A percentile compares a stretch with the other conserved stretches of the same genome.
Evolutionary conservation across 768 basidiomycete species (phyloP).

Genomic region (Cystobasidium tubakii): DNA sequence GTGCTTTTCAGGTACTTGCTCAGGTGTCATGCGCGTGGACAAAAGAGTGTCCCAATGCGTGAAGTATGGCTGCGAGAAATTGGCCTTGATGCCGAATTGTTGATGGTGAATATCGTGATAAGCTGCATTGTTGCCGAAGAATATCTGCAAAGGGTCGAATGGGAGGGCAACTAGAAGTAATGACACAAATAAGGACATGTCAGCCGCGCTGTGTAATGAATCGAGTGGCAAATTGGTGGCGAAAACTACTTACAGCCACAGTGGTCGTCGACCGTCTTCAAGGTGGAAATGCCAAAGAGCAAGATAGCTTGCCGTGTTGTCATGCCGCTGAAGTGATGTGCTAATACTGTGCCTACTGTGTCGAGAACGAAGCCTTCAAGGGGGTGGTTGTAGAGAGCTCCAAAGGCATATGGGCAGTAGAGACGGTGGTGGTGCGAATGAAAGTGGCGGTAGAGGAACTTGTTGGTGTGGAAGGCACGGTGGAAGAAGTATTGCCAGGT

Average conservation of each 20-base stretch:
- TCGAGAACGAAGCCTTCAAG: conserved; percentile 89
- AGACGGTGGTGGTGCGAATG: conserved; percentile 93
- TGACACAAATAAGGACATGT: conserved; percentile 58
- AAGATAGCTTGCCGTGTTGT: conserved; percentile 74
- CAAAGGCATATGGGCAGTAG: conserved; percentile 94
- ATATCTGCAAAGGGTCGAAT: conserved; percentile 81
- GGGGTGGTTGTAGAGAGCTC: conserved; percentile 95
- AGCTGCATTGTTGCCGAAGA: conserved; percentile 84
- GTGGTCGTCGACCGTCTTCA: conserved; percentile 56
- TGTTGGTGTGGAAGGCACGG: conserved; percentile 81
- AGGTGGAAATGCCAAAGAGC: conserved; percentile 72
- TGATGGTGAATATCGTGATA: conserved; percentile 49
- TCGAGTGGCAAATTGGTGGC: conserved; percentile 1
- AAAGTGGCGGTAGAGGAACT: conserved; percentile 79
- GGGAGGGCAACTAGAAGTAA: conserved; percentile 66
- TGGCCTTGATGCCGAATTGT: conserved; percentile 79
- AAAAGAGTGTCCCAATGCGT: conserved; percentile 58
- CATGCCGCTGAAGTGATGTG: conserved; percentile 65
- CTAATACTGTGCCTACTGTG: conserved; percentile 68
- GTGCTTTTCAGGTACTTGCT: conserved; percentile 25
- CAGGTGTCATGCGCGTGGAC: conserved; percentile 29
- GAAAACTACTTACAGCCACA: conserved; percentile 40
- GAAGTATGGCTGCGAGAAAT: conserved; percentile 94
- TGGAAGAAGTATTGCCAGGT: conserved; percentile 98
- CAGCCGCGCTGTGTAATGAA: conserved; percentile 11